A percentile compares a stretch with the other conserved stretches of the same genome.
Evolutionary conservation across 805 yeast genomes (phyloP).

Genomic region (Metschnikowia similis): DNA sequence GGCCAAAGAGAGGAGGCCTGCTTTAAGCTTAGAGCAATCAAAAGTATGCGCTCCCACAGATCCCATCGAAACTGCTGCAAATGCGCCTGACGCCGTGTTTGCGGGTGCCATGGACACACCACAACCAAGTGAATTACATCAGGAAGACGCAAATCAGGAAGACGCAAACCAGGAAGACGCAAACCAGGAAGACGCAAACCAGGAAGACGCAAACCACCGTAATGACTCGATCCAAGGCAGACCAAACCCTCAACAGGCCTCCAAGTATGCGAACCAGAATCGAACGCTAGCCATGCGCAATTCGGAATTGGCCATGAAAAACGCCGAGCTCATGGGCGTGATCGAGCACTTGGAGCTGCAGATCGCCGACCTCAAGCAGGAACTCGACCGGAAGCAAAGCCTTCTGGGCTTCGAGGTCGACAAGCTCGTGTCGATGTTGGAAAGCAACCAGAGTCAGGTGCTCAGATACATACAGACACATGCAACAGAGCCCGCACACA

Average conservation of each 20-base stretch:
- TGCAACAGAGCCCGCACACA: not conserved
- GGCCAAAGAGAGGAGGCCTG: conserved; percentile 1
- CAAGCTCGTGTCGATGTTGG: not conserved
- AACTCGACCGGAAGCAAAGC: conserved; percentile 1
- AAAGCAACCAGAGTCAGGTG: conserved; percentile 1
- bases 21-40: not conserved
- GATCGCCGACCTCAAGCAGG: conserved; percentile 23
- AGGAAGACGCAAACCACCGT: not conserved
- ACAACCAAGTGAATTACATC: not conserved
- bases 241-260: not conserved
- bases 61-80: not conserved
- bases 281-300: conserved; percentile 57
- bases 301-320: conserved; percentile 46
- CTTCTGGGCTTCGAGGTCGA: not conserved
- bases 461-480: not conserved
- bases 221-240: not conserved
- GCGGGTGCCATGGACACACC: not conserved
- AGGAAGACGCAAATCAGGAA: not conserved
- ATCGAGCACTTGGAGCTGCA: conserved; percentile 48
- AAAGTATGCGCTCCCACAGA: not conserved
- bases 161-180: no score
- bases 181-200: no score
- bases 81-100: not conserved
- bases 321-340: conserved; percentile 50
- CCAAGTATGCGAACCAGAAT: conserved; percentile 44